Evolutionary conservation across 139 green algal species (phyloP).

Genomic region (Picochlorum sp.): DNA sequence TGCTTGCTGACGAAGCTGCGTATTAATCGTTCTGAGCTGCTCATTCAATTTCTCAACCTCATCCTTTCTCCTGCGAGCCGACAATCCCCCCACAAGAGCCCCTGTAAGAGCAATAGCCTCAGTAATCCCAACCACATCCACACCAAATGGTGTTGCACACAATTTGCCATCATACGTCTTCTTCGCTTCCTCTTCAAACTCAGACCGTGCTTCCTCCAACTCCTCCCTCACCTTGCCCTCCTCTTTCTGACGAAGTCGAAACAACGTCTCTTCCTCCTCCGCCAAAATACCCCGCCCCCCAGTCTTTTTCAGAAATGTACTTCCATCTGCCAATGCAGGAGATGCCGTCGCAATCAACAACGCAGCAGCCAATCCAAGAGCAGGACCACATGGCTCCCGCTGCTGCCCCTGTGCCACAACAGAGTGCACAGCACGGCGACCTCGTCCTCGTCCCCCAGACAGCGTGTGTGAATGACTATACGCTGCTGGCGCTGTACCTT

Average conservation of each 20-base stretch:
- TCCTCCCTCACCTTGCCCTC: slow-evolving; percentile 45
- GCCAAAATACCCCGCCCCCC: slow-evolving; percentile 51
- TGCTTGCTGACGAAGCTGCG: slow-evolving; percentile 78
- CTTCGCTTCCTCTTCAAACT: slow-evolving; percentile 20
- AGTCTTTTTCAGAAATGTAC: slow-evolving; percentile 24
- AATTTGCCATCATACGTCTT: slow-evolving; percentile 50
- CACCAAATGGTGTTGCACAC: slow-evolving; percentile 89
- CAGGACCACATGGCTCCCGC: slow-evolving; percentile 5
- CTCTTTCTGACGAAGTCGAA: slow-evolving; percentile 47
- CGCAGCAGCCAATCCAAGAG: slow-evolving; percentile 3
- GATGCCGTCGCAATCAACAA: slow-evolving; percentile 12
- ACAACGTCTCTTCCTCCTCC: slow-evolving; percentile 63
- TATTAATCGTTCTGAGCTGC: slow-evolving; percentile 85
- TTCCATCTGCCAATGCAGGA: slow-evolving; percentile 8
- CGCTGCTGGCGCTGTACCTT: too few relatives aligned
- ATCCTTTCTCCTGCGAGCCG: slow-evolving; percentile 67
- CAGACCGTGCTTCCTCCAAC: slow-evolving; percentile 15
- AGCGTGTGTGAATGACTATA: too few relatives aligned
- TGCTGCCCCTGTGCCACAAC: neutral
- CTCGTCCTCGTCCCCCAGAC: too few relatives aligned
- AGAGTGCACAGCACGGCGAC: too few relatives aligned
- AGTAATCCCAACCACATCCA: slow-evolving; percentile 95
- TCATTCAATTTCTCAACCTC: slow-evolving; percentile 88
- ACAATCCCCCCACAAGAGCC: slow-evolving; percentile 58
- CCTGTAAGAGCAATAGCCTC: slow-evolving; percentile 77